Base-by-base conservation (phyloP, 1,139 yeast genomes). In the Yamadazyma atlantica region DNA sequence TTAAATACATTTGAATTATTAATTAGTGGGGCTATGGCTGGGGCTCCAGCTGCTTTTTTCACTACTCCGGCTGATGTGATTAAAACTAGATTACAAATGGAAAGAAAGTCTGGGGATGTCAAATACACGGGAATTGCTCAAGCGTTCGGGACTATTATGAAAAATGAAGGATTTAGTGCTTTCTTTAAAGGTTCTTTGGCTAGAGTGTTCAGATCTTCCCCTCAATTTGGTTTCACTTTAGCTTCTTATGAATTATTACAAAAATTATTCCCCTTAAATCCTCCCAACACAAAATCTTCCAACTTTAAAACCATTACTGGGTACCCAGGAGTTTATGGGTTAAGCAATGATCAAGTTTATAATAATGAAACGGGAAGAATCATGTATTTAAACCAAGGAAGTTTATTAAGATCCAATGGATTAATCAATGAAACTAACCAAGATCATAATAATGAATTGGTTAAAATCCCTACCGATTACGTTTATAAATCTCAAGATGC, bases 151-250 rank as follows among this genome's bases (percentile, higher is more conserved):
- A 78, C 86, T 8, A 89, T 92, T 40, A 60, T 82, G 51, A 77
- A 66, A 52, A 96, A 88, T 58, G 98, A 92, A 66, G 82, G 83
- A 7, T 42, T 69, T 11, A 62, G 73, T 44, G 96, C 97, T 11
- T 86, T 92, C 60, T 92, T 90, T 73, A 92, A 90, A 70, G 98
- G 98, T 53, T 95, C 97, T 30, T 78, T 92, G 46, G 97, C 98
- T 5, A 80, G 98, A 63, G 90, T 92, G 33, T 71, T 90, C 55
- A 79, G 97, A 65, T 90, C 97, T 4, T 89, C 97, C 2, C 98
- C 98, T 14, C 98, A 92, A 64, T 92, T 92, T 61, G 98, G 97
- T 40, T 90, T 92, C 65, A 92, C 98, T 10, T 76, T 92, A 53
- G 98, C 97, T 11, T 92, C 96, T 21, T 92, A 92, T 64, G 98